Conservation (phyloP, 495 filamentous ascomycete genomes). For the Bathelium albidoporum region DNA sequence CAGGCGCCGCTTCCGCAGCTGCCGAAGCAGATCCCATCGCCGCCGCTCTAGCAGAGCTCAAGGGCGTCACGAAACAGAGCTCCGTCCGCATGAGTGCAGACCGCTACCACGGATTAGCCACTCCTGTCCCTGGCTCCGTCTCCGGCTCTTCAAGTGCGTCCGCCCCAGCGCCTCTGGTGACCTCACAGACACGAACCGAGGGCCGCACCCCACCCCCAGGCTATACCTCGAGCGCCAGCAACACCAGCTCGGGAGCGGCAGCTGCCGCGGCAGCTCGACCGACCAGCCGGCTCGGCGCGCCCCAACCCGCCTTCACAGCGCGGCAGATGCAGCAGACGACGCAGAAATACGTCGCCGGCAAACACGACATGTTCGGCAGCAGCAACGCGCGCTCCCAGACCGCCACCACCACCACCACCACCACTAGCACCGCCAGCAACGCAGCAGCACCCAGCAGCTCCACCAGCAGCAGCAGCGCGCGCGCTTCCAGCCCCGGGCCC, state of each 20-base stretch:
- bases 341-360: slow-evolving; percentile 74
- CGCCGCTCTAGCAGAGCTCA: slow-evolving; percentile 81
- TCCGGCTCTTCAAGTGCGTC: background rate
- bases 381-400: background rate
- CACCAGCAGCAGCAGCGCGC: slow-evolving; percentile 8
- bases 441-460: slow-evolving; percentile 3
- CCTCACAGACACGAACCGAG: background rate
- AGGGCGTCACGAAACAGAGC: slow-evolving; percentile 69
- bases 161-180: slow-evolving; percentile 9
- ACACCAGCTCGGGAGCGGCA: slow-evolving; percentile 41
- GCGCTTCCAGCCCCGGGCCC: slow-evolving; percentile 16
- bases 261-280: slow-evolving; percentile 75
- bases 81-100: slow-evolving; percentile 80
- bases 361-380: slow-evolving; percentile 62
- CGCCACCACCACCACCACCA: slow-evolving; percentile 4
- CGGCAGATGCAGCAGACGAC: slow-evolving; percentile 90
- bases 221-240: slow-evolving; percentile 18
- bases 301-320: slow-evolving; percentile 83
- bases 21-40: slow-evolving; percentile 79
- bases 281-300: slow-evolving; percentile 72
- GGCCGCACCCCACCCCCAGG: background rate
- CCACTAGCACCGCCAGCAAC: background rate
- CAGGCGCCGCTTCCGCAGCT: slow-evolving; percentile 39
- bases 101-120: slow-evolving; percentile 80
- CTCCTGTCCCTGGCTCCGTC: slow-evolving; percentile 48